Evolutionary conservation across 2,329 filamentous ascomycete species (phyloP), one percentile per base, ranked within the genome.

Genomic region (Penicillium vulpinum): DNA sequence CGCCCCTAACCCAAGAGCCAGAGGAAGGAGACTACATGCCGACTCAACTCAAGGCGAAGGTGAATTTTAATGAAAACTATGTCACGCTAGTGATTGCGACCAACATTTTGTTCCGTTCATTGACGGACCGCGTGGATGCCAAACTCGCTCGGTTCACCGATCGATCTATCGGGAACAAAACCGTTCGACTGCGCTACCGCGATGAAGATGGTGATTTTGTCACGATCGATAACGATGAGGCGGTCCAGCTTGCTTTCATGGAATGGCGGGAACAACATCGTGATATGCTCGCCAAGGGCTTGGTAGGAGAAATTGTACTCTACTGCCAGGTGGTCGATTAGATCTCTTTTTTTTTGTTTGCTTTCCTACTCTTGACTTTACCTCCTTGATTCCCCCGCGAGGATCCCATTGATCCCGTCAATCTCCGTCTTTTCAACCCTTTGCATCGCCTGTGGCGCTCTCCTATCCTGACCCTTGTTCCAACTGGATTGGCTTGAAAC

Each of bases 11-110:
- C 49, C 66, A 71, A 46, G 71, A 73, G 36, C 66, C 66, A 2
- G 74, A 72, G 26, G 46, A 73, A 67, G 58, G 54, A 15, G 59
- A 83, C 70, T 78, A 66, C 55, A 81, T 82, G 70, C 82, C 73
- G 70, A 92, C 90, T 8, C 94, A 97, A 70, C 83, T 99, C 50
- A 97, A 97, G 77, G 92, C 97, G 49, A 96, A 95, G 73, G 92
- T 99, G 56, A 93, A 93, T 70, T 95, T 91, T 70, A 91, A 94
- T 44, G 89, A 89, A 45, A 94, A 92, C 70, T 95, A 95, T 65
- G 89, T 97, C 57, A 97, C 93, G 0, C 83, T 99, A n/a, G 93
- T 99, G 11, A 95, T 96, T 40, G 90, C 91, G 31, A 95, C 91
- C 75, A 96, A 95, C 72, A 97, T 97, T 67, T 89, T 91, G 39